phyloP scores from a whole-genome alignment of 1,284 basidiomycete genomes.

The Cryptococcus maquisensis region DNA sequence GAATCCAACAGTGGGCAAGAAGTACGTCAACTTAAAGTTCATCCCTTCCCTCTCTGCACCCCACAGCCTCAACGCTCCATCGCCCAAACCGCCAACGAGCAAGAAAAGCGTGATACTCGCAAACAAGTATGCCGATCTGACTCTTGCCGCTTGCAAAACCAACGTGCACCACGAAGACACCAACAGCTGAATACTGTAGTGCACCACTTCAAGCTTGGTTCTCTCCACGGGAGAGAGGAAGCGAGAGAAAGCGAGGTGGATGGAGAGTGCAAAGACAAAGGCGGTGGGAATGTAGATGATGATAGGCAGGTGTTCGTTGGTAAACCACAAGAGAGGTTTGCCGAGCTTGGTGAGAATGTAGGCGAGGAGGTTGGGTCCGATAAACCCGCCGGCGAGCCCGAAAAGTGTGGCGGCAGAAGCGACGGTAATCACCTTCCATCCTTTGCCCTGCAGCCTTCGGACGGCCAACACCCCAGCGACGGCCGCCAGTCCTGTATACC shows the following conservation, averaged over 20 bases:
- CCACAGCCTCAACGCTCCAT: conserved; percentile 12
- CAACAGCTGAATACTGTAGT: conserved; percentile 62
- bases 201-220: conserved; percentile 56
- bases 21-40: conserved; percentile 56
- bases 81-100: conserved; percentile 27
- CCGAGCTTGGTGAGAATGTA: conserved; percentile 65
- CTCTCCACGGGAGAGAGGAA: conserved; percentile 27
- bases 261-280: conserved; percentile 49
- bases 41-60: conserved; percentile 9
- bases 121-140: conserved; percentile 50
- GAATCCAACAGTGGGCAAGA: conserved; percentile 60
- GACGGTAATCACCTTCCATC: conserved; percentile 46
- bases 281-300: conserved; percentile 74
- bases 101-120: conserved; percentile 28
- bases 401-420: conserved; percentile 56
- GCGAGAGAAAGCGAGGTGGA: conserved; percentile 28
- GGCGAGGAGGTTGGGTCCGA: conserved; percentile 69
- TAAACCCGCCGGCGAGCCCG: conserved; percentile 51
- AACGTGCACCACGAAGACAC: conserved; percentile 54
- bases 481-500: conserved; percentile 57
- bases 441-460: conserved; percentile 35
- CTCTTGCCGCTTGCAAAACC: conserved; percentile 52
- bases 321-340: conserved; percentile 58
- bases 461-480: conserved; percentile 50
- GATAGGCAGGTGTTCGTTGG: conserved; percentile 65